Percentiles rank a stretch among this genome's conserved stretches.
These are phyloP conservation scores for Sorghum bicolor DNA, from an alignment of 176 grass and related monocot species.

Conservation along the genomic window DNA sequence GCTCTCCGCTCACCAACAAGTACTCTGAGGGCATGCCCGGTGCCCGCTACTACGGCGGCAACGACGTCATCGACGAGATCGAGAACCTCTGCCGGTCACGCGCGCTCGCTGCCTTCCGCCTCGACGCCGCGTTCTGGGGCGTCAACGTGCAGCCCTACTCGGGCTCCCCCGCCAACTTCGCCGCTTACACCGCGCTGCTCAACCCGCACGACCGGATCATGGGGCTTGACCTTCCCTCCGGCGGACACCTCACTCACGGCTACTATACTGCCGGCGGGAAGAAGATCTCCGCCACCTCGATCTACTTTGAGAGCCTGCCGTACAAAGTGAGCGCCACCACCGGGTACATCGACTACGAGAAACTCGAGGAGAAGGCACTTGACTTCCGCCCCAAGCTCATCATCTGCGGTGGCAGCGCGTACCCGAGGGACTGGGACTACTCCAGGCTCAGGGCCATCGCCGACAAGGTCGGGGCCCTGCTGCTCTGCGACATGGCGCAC, in stretches of 20 bases:
- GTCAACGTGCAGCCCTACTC: conserved; percentile 99
- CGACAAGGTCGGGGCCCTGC: conserved; percentile 84
- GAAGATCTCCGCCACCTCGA: conserved; percentile 99
- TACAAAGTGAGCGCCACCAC: conserved; percentile 80
- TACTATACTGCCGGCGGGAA: conserved; percentile 91
- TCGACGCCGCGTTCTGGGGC: conserved; percentile 68
- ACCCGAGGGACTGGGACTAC: conserved; percentile 98
- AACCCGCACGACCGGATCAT: conserved; percentile 97
- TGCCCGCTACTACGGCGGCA: conserved; percentile 86
- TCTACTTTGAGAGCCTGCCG: conserved; percentile 93
- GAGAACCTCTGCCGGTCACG: conserved; percentile 86
- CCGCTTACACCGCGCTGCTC: conserved; percentile 93
- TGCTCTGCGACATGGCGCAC: conserved; percentile 99
- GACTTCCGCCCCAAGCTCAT: conserved; percentile 99
- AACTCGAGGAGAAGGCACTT: conserved; percentile 96
- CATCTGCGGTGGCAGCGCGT: conserved; percentile 94
- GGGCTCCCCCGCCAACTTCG: conserved; percentile 97
- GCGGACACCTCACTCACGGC: conserved; percentile 88
- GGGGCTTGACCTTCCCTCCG: conserved; percentile 94
- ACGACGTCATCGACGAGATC: conserved; percentile 94
- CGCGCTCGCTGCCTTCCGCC: conserved; percentile 71
- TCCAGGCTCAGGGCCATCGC: conserved; percentile 76
- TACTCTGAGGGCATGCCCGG: conserved; percentile 99
- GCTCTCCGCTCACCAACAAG: conserved; percentile 93
- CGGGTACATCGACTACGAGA: conserved; percentile 88